Evolutionary conservation across 225 moss, liverwort and hornwort species (phyloP).

Genomic region (Ulota crispa): DNA sequence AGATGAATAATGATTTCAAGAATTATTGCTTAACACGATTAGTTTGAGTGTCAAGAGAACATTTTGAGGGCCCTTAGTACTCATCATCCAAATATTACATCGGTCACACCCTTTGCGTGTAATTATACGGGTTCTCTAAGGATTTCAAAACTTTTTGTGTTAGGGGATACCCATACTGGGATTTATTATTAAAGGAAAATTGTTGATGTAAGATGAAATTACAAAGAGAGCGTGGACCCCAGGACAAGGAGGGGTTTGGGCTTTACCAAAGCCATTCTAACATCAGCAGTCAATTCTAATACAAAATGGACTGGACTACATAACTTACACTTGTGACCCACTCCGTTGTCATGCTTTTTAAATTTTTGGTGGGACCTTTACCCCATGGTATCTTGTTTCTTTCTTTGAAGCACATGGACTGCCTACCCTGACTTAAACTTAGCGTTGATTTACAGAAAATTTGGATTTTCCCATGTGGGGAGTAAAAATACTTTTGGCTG

Average conservation of each 20-base stretch:
- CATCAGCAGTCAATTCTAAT: background rate
- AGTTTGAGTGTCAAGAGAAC: too few relatives aligned
- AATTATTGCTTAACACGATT: too few relatives aligned
- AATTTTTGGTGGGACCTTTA: background rate
- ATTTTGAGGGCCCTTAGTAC: too few relatives aligned
- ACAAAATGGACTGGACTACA: background rate
- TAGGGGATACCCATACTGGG: background rate
- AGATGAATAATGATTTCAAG: too few relatives aligned
- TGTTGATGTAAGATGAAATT: background rate
- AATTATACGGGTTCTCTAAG: too few relatives aligned
- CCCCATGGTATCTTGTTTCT: background rate
- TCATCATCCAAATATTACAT: too few relatives aligned
- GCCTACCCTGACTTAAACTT: background rate
- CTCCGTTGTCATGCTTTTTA: background rate
- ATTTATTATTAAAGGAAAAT: background rate
- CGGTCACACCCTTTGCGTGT: too few relatives aligned
- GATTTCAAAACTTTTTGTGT: background rate
- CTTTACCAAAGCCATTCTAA: background rate
- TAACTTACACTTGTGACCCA: slow-evolving; percentile 4
- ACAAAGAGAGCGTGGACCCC: background rate
- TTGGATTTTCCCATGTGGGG: background rate
- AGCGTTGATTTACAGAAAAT: background rate
- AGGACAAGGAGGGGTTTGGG: background rate
- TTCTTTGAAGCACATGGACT: background rate
- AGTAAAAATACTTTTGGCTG: background rate